A percentile compares a stretch with the other conserved stretches of the same genome.
Evolutionary conservation across 441 rosid species (phyloP).

Genomic region (Metrosideros polymorpha): DNA sequence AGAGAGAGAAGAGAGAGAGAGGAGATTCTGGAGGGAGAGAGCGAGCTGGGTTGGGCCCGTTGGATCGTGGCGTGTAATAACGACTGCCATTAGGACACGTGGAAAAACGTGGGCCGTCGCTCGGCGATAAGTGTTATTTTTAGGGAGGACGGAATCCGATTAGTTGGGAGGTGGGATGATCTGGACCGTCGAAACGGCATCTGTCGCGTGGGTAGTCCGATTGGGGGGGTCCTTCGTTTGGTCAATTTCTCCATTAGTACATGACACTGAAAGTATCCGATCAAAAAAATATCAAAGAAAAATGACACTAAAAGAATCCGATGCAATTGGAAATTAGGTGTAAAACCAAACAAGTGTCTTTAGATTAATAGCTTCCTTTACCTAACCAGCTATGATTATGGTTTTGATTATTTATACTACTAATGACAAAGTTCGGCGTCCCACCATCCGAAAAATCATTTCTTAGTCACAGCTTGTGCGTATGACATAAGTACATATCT

Average conservation of each 20-base stretch:
- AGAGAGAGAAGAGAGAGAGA: background rate
- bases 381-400: background rate
- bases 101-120: background rate
- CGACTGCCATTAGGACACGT: background rate
- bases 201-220: background rate
- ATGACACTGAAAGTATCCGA: background rate
- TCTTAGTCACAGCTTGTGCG: rapidly evolving
- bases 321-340: background rate
- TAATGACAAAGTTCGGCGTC: background rate
- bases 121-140: background rate
- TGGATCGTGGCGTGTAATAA: background rate
- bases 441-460: background rate
- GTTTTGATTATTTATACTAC: background rate
- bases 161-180: background rate
- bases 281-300: too few species aligned
- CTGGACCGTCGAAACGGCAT: background rate
- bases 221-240: background rate
- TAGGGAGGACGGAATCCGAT: background rate
- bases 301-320: background rate
- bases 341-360: background rate
- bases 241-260: background rate
- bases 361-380: background rate
- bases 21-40: background rate
- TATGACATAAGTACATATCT: background rate
- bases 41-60: background rate